Evolutionary conservation across 805 yeast species (phyloP).

Genomic region (Yamadazyma tumulicola): DNA sequence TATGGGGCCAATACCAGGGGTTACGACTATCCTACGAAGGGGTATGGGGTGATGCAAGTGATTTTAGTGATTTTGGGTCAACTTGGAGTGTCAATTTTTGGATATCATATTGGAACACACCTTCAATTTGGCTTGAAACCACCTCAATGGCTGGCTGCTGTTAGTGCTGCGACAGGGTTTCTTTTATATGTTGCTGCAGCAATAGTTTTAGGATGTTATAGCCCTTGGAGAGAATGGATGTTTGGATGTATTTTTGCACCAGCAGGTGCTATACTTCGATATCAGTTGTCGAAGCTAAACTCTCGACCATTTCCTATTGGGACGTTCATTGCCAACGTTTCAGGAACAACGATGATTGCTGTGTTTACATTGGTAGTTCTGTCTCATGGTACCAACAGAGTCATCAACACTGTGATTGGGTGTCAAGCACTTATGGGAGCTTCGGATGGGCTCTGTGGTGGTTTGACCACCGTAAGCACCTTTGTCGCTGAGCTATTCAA

Average conservation of each 20-base stretch:
- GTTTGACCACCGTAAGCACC: conserved; percentile 72
- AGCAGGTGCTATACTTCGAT: conserved; percentile 62
- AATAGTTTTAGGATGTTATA: conserved; percentile 39
- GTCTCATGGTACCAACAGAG: conserved; percentile 17
- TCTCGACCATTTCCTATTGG: conserved; percentile 50
- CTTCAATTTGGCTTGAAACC: conserved; percentile 20
- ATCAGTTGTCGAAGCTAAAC: conserved; percentile 51
- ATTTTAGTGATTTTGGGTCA: conserved; percentile 61
- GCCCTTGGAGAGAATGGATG: conserved; percentile 66
- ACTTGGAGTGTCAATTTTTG: conserved; percentile 57
- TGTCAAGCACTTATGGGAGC: conserved; percentile 56
- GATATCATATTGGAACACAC: conserved; percentile 58
- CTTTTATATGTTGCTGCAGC: conserved; percentile 28
- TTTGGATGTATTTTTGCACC: conserved; percentile 67
- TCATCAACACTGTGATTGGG: conserved; percentile 29
- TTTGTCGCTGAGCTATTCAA: conserved; percentile 63
- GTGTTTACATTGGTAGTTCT: conserved; percentile 41
- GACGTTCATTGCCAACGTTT: conserved; percentile 46
- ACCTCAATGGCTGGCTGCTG: background rate
- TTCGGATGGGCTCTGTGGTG: conserved; percentile 67
- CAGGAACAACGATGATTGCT: conserved; percentile 45
- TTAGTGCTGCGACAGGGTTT: conserved; percentile 19
- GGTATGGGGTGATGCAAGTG: conserved; percentile 77
- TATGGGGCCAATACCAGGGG: conserved; percentile 42
- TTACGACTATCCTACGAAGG: conserved; percentile 54